Percentiles rank a stretch among this genome's conserved stretches.
phyloP scores from a whole-genome alignment of 345 rosid species.

The Garcia nutans region DNA sequence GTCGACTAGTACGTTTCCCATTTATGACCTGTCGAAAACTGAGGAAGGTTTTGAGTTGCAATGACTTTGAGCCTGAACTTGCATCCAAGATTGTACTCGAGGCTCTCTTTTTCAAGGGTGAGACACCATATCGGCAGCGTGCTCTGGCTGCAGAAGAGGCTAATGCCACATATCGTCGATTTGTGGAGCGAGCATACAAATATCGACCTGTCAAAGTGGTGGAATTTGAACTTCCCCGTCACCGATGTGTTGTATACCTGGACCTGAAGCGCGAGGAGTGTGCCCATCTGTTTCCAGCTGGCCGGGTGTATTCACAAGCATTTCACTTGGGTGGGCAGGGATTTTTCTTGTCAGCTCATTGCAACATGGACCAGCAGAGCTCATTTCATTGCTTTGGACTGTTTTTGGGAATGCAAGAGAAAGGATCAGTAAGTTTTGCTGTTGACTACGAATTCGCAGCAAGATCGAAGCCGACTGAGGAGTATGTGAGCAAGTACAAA shows the following conservation, averaged over 20 bases:
- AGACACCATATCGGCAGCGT: conserved; percentile 50
- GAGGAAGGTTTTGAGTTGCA: conserved; percentile 63
- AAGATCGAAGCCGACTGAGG: conserved; percentile 60
- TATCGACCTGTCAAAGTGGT: conserved; percentile 71
- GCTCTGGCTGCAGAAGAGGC: conserved; percentile 47
- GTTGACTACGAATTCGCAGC: conserved; percentile 76
- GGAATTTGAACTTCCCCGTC: conserved; percentile 66
- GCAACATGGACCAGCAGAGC: conserved; percentile 63
- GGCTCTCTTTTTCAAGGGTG: conserved; percentile 80
- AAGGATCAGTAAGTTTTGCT: conserved; percentile 49
- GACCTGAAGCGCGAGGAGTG: conserved; percentile 77
- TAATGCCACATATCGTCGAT: conserved; percentile 33
- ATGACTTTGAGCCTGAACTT: conserved; percentile 55
- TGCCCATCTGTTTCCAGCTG: conserved; percentile 46
- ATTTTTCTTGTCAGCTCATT: conserved; percentile 62
- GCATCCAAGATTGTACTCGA: conserved; percentile 63
- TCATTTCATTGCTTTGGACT: conserved; percentile 69
- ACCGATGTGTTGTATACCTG: conserved; percentile 71
- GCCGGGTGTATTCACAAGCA: conserved; percentile 59
- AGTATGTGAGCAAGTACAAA: conserved; percentile 48
- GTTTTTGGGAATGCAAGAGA: conserved; percentile 68
- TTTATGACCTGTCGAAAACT: conserved; percentile 70
- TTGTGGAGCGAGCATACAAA: conserved; percentile 71
- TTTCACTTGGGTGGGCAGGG: conserved; percentile 75
- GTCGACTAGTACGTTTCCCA: conserved; percentile 68